A percentile compares a stretch with the other conserved stretches of the same genome.
These are phyloP conservation scores for Jatropha curcas DNA, from an alignment of 345 rosid genomes.

Conservation along the genomic window DNA sequence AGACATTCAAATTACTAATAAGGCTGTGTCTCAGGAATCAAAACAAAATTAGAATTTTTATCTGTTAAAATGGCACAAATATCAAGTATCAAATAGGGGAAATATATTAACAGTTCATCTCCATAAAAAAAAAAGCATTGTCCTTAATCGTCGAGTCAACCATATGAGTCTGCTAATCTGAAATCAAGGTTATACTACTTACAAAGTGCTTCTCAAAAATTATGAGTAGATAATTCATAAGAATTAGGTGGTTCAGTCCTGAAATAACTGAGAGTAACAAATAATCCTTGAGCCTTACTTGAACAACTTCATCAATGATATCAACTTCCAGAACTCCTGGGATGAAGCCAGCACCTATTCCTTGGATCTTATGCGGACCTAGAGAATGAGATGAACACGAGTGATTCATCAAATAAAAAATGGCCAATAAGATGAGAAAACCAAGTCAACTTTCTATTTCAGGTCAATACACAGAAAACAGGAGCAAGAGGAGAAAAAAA, in stretches of 20 bases:
- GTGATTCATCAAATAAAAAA: not conserved
- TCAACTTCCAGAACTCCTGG: conserved; percentile 76
- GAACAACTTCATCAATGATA: conserved; percentile 77
- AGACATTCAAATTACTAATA: not conserved
- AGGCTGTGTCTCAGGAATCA: not conserved
- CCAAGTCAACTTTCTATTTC: too few relatives aligned
- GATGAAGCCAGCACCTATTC: conserved; percentile 88
- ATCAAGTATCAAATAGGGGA: not conserved
- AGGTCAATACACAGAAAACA: too few relatives aligned
- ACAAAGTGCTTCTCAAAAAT: not conserved
- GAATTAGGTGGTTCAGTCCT: not conserved
- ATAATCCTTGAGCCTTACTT: conserved; percentile 39
- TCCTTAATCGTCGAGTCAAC: not conserved
- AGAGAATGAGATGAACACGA: not conserved
- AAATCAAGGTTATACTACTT: not conserved
- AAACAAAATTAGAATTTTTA: not conserved
- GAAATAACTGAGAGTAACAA: not conserved
- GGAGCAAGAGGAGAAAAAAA: too few relatives aligned
- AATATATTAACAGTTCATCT: not conserved
- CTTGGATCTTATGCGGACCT: conserved; percentile 98
- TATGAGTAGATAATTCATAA: not conserved
- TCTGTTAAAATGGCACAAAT: not conserved
- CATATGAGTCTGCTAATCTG: not conserved
- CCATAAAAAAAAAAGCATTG: not conserved
- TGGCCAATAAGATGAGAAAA: not conserved